These are phyloP conservation scores for Lunularia cruciata DNA, from an alignment of 225 moss, liverwort and hornwort species.

Conservation along the genomic window DNA sequence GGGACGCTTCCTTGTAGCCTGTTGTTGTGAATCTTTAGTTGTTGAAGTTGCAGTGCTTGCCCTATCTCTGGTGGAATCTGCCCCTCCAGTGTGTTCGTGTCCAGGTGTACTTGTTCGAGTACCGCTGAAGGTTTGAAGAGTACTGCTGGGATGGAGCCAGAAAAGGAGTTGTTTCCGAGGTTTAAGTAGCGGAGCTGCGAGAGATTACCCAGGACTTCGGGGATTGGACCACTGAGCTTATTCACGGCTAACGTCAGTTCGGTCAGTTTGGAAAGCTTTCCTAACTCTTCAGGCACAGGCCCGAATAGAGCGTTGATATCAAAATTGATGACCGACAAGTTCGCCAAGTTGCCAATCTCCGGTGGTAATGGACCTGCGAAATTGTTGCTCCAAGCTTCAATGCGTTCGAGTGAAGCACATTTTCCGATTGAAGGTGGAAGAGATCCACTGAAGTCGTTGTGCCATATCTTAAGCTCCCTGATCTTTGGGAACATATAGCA, in stretches of 20 bases:
- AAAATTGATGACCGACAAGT: neutral
- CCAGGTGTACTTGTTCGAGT: neutral
- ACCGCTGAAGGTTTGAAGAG: neutral
- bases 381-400: neutral
- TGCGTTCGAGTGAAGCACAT: neutral
- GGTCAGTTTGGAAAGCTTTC: neutral
- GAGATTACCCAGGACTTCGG: neutral
- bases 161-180: neutral
- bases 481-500: slow-evolving; percentile 23
- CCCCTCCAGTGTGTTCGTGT: slow-evolving; percentile 12
- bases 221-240: neutral
- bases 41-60: neutral
- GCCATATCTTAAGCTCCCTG: neutral
- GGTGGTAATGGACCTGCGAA: neutral
- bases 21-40: slow-evolving; percentile 1
- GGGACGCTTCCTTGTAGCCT: slow-evolving; percentile 9
- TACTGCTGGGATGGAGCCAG: slow-evolving; percentile 3
- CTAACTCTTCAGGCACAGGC: neutral
- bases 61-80: slow-evolving; percentile 2
- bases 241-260: neutral
- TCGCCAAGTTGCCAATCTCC: neutral
- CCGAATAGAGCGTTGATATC: neutral
- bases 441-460: neutral
- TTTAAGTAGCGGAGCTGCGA: neutral
- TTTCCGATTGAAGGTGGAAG: neutral